These are phyloP conservation scores for Sphaerulina vaccinii DNA, from an alignment of 2,329 filamentous ascomycete genomes.

Conservation along the genomic window DNA sequence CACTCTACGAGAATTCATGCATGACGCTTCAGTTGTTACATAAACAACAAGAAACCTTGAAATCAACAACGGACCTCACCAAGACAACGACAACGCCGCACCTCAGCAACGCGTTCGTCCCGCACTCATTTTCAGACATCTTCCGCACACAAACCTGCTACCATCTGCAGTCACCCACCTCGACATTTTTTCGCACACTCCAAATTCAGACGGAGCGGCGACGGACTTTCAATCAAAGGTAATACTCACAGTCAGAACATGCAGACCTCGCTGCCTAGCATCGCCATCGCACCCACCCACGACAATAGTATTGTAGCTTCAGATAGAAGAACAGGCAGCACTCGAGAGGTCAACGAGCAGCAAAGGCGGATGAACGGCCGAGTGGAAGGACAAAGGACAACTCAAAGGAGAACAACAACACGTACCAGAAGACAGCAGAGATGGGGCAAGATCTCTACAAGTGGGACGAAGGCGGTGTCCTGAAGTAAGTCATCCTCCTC, in stretches of 20 bases:
- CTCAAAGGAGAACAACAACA: background rate
- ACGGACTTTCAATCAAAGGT: background rate
- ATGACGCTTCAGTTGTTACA: background rate
- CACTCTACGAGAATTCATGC: background rate
- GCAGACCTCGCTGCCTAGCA: slow-evolving; percentile 3
- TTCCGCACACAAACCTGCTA: background rate
- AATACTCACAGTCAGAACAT: slow-evolving; percentile 1
- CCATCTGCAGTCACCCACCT: background rate
- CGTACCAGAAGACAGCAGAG: background rate
- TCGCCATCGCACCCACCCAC: background rate
- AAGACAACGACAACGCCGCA: slow-evolving; percentile 1
- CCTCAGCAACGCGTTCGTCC: background rate
- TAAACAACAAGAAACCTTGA: background rate
- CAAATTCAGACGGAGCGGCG: background rate
- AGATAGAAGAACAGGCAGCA: slow-evolving; percentile 9
- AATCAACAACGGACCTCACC: background rate
- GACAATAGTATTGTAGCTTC: slow-evolving; percentile 4
- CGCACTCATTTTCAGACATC: background rate
- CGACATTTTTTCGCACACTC: slow-evolving; percentile 5
- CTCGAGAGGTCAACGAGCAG: background rate
- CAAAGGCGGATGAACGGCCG: background rate
- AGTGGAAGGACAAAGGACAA: background rate
- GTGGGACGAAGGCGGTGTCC: slow-evolving; percentile 36
- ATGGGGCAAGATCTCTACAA: slow-evolving; percentile 35
- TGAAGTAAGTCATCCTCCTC: slow-evolving; percentile 25